Evolutionary conservation across 2,329 filamentous ascomycete species (phyloP), one percentile per base, ranked within the genome.

Genomic region (Paecilomyces niveus): DNA sequence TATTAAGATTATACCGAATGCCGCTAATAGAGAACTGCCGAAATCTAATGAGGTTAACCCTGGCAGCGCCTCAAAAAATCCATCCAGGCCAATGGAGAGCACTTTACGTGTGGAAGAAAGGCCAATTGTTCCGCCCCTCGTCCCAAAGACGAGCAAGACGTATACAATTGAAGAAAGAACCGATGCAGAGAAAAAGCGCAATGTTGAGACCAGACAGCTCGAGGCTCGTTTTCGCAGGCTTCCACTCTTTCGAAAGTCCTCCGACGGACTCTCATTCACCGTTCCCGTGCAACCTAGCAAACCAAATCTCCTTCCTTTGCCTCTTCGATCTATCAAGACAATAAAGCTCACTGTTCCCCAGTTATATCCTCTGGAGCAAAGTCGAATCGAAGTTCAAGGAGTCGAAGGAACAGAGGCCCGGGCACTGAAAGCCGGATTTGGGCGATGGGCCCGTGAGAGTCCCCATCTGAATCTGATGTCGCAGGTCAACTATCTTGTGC

Each of bases 191-290:
- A 80, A 82, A 49, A 82, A 82, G 57, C 80, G 89, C 60, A 83
- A 85, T 21, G 77, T 81, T 54, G 88, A 93, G 68, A 83, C 84
- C 24, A 83, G 86, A 39, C 89, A 92, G 67, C 80, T 94, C 0
- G 89, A 92, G 74, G 83, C 89, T 29, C 84, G 90, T 32, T 85
- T 94, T 79, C 84, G 87, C 15, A 81, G 87, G 63, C 70, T 88
- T 54, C 80, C 85, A 1, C 72, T 84, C 35, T 94, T 89, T 68
- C 82, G 85, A 31, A 89, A 87, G 62, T 87, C 86, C 1, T 77
- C 81, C 31, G 88, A 92, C 71, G 89, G 88, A 1, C 79, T 87
- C 59, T 81, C 85, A 15, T 93, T 88, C 69, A 87, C 83, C 1
- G 70, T 93, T 11, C 88, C 89, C 0, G 74, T 94, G 2, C 85